phyloP scores from a whole-genome alignment of 352 stramenopile species.

The Phytophthora vignae region DNA sequence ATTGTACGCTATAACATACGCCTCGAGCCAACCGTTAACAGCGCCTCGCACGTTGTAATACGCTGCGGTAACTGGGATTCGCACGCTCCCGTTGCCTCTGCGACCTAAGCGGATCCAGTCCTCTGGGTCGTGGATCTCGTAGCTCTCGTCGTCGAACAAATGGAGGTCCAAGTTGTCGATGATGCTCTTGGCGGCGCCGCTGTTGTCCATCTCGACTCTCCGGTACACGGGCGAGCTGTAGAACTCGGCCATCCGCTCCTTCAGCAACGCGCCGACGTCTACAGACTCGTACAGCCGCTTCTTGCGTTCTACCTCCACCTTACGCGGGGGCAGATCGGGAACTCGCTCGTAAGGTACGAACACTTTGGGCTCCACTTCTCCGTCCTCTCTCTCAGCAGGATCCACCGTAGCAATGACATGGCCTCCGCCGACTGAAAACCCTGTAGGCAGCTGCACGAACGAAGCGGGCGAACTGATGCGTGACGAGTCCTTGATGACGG shows the following conservation, averaged over 20 bases:
- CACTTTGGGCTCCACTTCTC: constrained; percentile 76
- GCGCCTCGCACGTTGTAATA: constrained; percentile 65
- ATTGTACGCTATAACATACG: constrained; percentile 67
- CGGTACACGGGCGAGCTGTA: constrained; percentile 42
- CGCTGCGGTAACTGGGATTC: constrained; percentile 77
- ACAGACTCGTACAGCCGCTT: constrained; percentile 63
- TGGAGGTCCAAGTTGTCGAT: constrained; percentile 70
- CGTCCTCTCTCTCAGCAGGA: constrained; percentile 51
- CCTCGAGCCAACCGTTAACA: constrained; percentile 74
- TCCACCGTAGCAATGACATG: constrained; percentile 51
- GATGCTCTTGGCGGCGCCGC: constrained; percentile 59
- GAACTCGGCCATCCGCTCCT: constrained; percentile 53
- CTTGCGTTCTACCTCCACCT: constrained; percentile 79
- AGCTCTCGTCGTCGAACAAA: constrained; percentile 86
- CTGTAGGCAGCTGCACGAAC: constrained; percentile 45
- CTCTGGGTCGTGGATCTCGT: constrained; percentile 66
- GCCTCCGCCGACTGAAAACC: constrained; percentile 60
- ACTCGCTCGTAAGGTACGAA: constrained; percentile 75
- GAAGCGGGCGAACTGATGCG: constrained; percentile 48
- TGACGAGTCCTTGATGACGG: constrained; percentile 47
- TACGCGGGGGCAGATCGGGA: constrained; percentile 58
- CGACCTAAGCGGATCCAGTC: constrained; percentile 74
- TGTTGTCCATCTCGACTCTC: constrained; percentile 55
- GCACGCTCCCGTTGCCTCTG: constrained; percentile 54
- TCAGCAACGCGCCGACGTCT: constrained; percentile 56